Base-by-base conservation (phyloP, 208 protist species). In the Leishmania arabica region DNA sequence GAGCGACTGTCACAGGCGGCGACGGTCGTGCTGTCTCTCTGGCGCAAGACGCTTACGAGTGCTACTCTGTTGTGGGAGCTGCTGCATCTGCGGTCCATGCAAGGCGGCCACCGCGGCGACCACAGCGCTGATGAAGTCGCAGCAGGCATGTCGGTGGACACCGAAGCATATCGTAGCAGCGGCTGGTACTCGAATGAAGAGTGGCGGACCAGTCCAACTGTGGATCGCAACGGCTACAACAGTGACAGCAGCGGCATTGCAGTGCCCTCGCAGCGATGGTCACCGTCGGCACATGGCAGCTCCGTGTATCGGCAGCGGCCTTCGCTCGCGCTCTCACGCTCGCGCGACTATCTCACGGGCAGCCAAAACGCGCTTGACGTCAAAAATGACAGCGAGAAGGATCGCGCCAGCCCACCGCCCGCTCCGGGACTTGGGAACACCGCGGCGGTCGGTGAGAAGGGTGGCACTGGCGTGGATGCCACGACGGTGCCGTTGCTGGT, bases 41-140 rank as follows among this genome's bases (percentile, higher is more conserved):
- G 82, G 82, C 82, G 82, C 34, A 86, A 86, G 78, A 86, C 78
- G 3, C 65, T 86, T n/a, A 80, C 82, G 40, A 75, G 62, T 45
- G 60, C 78, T 0, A 62, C 82, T 54, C 54, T 86, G 31, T 75
- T 86, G 62, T 86, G 82, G 77, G 65, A 75, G 24, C 62, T 86
- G 73, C 72, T 79, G 73, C 82, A 82, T 37, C n/a, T 86, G 51
- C 78, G 78, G 13, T 76, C 82, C 1, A 49, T 56, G n/a, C 24
- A 19, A 1, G 13, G 75, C 47, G 42, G 24, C 60, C 31, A 40
- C 45, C n/a, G 37, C 37, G 60, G 34, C 42, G 60, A 70, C 42
- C 58, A 7, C 27, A 17, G 34, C 51, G 31, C 49, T 42, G 51
- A 40, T 1, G 71, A 13, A 76, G 27, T n/a, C 1, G 42, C 49